These are phyloP conservation scores for Podospora bellae-mahoneyi DNA, from an alignment of 495 filamentous ascomycete species.

Conservation along the genomic window DNA sequence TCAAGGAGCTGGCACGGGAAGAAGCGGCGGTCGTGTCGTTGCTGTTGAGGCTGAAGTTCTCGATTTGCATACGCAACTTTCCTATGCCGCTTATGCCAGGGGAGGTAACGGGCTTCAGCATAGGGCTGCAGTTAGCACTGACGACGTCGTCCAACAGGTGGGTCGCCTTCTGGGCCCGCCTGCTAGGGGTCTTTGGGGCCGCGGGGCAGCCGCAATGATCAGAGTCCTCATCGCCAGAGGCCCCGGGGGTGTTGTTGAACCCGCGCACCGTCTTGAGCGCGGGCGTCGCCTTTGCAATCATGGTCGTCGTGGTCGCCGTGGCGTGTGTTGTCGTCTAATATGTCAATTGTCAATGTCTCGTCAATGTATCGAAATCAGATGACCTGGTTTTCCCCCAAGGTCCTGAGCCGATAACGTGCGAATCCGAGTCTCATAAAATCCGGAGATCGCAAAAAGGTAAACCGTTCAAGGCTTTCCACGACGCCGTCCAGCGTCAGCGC, in stretches of 20 bases:
- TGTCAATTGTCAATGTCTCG: slow-evolving; percentile 5
- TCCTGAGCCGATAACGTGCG: slow-evolving; percentile 4
- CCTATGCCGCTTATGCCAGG: slow-evolving; percentile 65
- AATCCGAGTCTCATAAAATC: slow-evolving; percentile 5
- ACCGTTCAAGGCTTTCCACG: slow-evolving; percentile 45
- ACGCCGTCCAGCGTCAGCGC: slow-evolving; percentile 50
- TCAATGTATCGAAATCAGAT: background rate
- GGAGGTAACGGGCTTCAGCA: slow-evolving; percentile 56
- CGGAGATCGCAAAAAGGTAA: slow-evolving; percentile 13
- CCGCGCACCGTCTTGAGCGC: slow-evolving; percentile 73
- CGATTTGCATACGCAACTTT: slow-evolving; percentile 71
- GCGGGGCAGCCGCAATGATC: slow-evolving; percentile 53
- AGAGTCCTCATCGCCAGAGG: slow-evolving; percentile 81
- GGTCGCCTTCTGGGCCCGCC: slow-evolving; percentile 26
- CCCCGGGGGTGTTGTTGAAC: slow-evolving; percentile 68
- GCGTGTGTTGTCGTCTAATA: background rate
- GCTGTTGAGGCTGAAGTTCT: slow-evolving; percentile 57
- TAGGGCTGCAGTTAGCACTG: slow-evolving; percentile 58
- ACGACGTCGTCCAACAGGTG: slow-evolving; percentile 50
- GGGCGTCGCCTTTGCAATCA: slow-evolving; percentile 50
- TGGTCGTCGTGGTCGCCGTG: slow-evolving; percentile 15
- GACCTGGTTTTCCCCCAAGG: background rate
- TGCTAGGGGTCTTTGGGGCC: slow-evolving; percentile 27
- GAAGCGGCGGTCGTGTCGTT: slow-evolving; percentile 38
- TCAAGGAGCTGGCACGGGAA: slow-evolving; percentile 43